phyloP scores from a whole-genome alignment of 2,329 filamentous ascomycete species.

The Ascochyta clinopodiicola region DNA sequence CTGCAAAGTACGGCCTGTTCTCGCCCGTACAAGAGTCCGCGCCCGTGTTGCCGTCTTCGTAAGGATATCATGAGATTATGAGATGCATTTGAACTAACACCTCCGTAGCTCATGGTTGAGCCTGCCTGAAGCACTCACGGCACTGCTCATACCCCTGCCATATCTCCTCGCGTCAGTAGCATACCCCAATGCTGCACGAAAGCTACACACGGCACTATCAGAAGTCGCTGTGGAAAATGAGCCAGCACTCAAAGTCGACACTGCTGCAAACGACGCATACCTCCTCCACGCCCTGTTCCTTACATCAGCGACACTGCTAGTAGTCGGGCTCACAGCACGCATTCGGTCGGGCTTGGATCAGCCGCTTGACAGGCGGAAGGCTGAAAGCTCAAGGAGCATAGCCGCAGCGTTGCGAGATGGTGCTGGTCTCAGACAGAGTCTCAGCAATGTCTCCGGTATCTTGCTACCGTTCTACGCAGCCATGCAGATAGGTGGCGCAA shows the following conservation, averaged over 20 bases:
- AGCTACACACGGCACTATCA: conserved; percentile 29
- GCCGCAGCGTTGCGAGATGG: conserved; percentile 14
- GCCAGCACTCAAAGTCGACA: conserved; percentile 16
- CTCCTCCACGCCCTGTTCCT: conserved; percentile 55
- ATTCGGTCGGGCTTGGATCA: conserved; percentile 35
- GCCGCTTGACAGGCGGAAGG: conserved; percentile 47
- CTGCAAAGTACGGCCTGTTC: conserved; percentile 37
- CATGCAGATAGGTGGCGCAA: conserved; percentile 61
- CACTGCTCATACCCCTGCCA: conserved; percentile 58
- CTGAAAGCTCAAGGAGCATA: conserved; percentile 23
- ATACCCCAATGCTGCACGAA: conserved; percentile 44
- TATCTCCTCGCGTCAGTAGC: conserved; percentile 56
- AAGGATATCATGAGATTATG: conserved; percentile 10
- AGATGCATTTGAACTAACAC: conserved; percentile 7
- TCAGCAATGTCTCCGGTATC: conserved; percentile 50
- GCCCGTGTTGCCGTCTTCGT: conserved; percentile 30
- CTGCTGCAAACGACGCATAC: conserved; percentile 28
- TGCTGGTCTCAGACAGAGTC: conserved; percentile 27
- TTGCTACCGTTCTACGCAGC: conserved; percentile 63
- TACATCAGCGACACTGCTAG: conserved; percentile 54
- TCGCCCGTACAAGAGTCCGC: conserved; percentile 44
- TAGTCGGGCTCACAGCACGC: conserved; percentile 52
- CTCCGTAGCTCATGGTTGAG: conserved; percentile 40
- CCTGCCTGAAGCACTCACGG: conserved; percentile 58
- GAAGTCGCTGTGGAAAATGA: conserved; percentile 31